A percentile compares a stretch with the other conserved stretches of the same genome.
Evolutionary conservation across 768 basidiomycete genomes (phyloP).

Genomic region (Mycena maculata): DNA sequence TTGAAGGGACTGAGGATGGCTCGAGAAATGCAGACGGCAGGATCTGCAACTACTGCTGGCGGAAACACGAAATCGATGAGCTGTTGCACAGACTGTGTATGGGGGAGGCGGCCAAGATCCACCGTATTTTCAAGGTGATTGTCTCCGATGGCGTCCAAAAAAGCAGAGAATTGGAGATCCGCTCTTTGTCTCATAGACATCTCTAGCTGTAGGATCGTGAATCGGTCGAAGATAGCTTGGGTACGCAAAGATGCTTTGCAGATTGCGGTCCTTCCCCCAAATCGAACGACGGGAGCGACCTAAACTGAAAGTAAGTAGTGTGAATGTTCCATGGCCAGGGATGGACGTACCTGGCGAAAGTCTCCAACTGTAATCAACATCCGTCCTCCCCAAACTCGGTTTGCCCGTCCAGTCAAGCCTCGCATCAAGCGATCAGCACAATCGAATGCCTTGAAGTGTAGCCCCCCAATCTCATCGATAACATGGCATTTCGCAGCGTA

Average conservation of each 20-base stretch:
- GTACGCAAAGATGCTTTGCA: not conserved
- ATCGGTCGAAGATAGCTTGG: not conserved
- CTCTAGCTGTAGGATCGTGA: not conserved
- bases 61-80: not conserved
- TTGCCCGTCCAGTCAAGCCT: not conserved
- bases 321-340: not conserved
- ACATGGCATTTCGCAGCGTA: not conserved
- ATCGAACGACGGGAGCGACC: not conserved
- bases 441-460: no score
- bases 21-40: no score
- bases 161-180: not conserved
- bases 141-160: not conserved
- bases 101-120: not conserved
- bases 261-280: no score
- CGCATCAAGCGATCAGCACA: not conserved
- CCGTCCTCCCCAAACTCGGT: not conserved
- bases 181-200: not conserved
- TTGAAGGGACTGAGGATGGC: no score
- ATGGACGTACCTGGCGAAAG: not conserved
- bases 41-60: not conserved
- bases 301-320: not conserved
- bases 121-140: not conserved
- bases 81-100: not conserved
- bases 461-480: not conserved
- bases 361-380: not conserved